Evolutionary conservation across 257 asterid species (phyloP).

Genomic region (Vinca minor): DNA sequence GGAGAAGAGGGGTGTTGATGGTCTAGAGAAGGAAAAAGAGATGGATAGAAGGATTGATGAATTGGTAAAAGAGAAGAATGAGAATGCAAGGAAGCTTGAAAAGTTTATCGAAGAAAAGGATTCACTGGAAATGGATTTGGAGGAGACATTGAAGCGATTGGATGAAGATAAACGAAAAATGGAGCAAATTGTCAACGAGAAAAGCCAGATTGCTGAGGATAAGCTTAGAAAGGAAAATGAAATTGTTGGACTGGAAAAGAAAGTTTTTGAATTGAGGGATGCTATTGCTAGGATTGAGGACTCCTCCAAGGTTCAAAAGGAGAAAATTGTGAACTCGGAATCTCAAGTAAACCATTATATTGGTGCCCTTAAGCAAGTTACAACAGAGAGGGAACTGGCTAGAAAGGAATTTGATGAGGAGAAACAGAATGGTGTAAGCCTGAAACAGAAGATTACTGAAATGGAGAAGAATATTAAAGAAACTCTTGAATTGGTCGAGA

Average conservation of each 20-base stretch:
- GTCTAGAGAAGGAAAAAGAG: constrained; percentile 44
- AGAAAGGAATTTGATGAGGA: constrained; percentile 28
- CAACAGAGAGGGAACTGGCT: constrained; percentile 34
- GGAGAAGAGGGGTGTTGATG: constrained; percentile 46
- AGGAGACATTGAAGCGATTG: constrained; percentile 26
- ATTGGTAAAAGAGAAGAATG: constrained; percentile 35
- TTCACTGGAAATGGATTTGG: constrained; percentile 33
- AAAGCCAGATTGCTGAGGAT: constrained; percentile 29
- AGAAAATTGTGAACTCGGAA: constrained; percentile 32
- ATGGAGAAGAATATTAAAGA: constrained; percentile 37
- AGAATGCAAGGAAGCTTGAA: constrained; percentile 30
- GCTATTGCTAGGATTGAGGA: constrained; percentile 30
- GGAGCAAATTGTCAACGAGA: constrained; percentile 38
- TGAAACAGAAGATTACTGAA: constrained; percentile 34
- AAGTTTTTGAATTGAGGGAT: constrained; percentile 32
- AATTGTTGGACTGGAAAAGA: constrained; percentile 34
- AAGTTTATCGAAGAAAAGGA: constrained; percentile 40
- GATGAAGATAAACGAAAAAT: constrained; percentile 25
- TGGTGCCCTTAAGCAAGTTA: constrained; percentile 28
- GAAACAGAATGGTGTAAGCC: constrained; percentile 25
- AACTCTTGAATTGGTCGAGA: constrained; percentile 18
- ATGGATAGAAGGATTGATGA: constrained; percentile 37
- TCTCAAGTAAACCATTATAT: constrained; percentile 30
- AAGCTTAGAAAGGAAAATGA: constrained; percentile 30
- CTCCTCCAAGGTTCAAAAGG: constrained; percentile 20